A percentile compares a stretch with the other conserved stretches of the same genome.
phyloP scores from a whole-genome alignment of 805 yeast genomes.

The Metschnikowia picachoensis region DNA sequence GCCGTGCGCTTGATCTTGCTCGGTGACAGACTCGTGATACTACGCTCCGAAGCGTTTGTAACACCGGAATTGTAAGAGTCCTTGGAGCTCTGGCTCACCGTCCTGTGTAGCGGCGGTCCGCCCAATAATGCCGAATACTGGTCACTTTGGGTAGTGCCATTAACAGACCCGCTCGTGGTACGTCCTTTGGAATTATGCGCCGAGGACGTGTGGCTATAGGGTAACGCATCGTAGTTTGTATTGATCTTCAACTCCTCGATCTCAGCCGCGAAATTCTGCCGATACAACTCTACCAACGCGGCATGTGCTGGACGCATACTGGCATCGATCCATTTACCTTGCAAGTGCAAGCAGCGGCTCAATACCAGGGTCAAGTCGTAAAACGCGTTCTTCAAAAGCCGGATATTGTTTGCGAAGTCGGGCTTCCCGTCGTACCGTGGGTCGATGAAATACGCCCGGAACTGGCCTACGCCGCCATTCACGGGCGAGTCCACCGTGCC shows the following conservation, averaged over 20 bases:
- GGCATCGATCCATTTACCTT: slow-evolving; percentile 58
- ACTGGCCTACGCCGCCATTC: slow-evolving; percentile 87
- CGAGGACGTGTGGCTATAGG: slow-evolving; percentile 22
- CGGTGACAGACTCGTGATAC: slow-evolving; percentile 8
- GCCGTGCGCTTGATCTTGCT: slow-evolving; percentile 31
- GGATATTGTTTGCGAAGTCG: slow-evolving; percentile 27
- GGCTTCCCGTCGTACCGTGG: slow-evolving; percentile 31
- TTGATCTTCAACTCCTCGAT: slow-evolving; percentile 42
- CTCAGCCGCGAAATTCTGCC: slow-evolving; percentile 65
- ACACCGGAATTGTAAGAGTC: slow-evolving; percentile 13
- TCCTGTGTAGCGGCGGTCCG: slow-evolving; percentile 12
- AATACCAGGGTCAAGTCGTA: slow-evolving; percentile 65
- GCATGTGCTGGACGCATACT: slow-evolving; percentile 60
- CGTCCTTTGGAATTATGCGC: slow-evolving; percentile 14
- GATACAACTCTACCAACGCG: slow-evolving; percentile 59
- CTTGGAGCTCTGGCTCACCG: slow-evolving; percentile 18
- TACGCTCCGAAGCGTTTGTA: slow-evolving; percentile 12
- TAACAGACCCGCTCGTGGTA: background rate
- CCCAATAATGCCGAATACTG: background rate
- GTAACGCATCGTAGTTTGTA: slow-evolving; percentile 29
- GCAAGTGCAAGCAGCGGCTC: slow-evolving; percentile 62
- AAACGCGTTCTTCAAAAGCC: slow-evolving; percentile 49
- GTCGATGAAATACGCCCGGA: slow-evolving; percentile 60
- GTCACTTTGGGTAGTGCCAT: slow-evolving; percentile 4
- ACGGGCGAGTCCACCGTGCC: slow-evolving; percentile 93